A percentile compares a stretch with the other conserved stretches of the same genome.
phyloP scores from a whole-genome alignment of 441 rosid genomes.

The Euphorbia celastroides region DNA sequence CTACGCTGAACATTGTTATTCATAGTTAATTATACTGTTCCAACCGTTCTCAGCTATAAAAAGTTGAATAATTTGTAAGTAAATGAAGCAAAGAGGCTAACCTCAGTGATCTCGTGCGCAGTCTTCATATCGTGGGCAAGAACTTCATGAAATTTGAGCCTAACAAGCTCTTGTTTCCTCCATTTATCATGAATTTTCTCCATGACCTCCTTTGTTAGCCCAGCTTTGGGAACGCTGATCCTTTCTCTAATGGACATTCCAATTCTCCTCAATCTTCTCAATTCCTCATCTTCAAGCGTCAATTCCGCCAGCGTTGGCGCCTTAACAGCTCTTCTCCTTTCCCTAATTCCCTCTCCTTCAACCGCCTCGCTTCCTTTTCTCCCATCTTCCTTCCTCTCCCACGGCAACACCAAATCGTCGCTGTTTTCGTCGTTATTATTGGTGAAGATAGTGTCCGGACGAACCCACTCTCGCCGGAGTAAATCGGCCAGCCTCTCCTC shows the following conservation, averaged over 20 bases:
- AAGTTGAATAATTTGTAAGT: not conserved
- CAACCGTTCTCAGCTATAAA: not conserved
- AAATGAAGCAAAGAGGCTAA: slow-evolving; percentile 18
- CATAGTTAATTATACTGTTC: slow-evolving; percentile 27
- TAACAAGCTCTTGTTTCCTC: slow-evolving; percentile 91
- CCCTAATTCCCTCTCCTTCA: slow-evolving; percentile 37
- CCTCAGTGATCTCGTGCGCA: slow-evolving; percentile 93
- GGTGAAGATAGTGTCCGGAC: slow-evolving; percentile 62
- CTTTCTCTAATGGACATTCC: slow-evolving; percentile 83
- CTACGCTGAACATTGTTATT: slow-evolving; percentile 70
- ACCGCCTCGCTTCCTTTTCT: slow-evolving; percentile 22
- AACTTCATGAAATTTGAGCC: slow-evolving; percentile 92
- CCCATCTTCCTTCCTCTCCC: slow-evolving; percentile 58
- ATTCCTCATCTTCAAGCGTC: slow-evolving; percentile 82
- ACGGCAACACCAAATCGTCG: slow-evolving; percentile 49
- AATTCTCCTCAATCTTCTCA: slow-evolving; percentile 66
- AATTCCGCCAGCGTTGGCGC: slow-evolving; percentile 86
- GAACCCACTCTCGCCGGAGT: slow-evolving; percentile 77
- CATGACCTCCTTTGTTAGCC: slow-evolving; percentile 73
- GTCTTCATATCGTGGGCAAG: slow-evolving; percentile 91
- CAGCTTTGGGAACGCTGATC: slow-evolving; percentile 82
- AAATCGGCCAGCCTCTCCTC: slow-evolving; percentile 76
- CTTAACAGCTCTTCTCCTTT: slow-evolving; percentile 41
- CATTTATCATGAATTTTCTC: slow-evolving; percentile 86
- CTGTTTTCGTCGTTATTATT: slow-evolving; percentile 34